A percentile compares a stretch with the other conserved stretches of the same genome.
phyloP scores from a whole-genome alignment of 2,329 filamentous ascomycete species.

The Colletotrichum sidae region DNA sequence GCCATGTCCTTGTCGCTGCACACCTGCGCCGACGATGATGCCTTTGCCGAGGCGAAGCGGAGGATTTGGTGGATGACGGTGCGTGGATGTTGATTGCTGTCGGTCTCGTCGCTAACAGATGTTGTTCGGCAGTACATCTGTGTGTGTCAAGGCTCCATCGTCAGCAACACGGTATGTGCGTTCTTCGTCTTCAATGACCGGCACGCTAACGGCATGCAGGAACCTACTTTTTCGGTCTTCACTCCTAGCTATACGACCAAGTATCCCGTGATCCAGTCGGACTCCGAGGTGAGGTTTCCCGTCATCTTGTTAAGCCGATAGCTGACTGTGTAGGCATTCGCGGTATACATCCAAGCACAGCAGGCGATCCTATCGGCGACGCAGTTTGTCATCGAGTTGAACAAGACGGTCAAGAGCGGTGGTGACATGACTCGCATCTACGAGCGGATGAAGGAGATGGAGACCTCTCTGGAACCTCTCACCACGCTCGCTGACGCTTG shows the following conservation, averaged over 20 bases:
- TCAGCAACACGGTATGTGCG: constrained; percentile 58
- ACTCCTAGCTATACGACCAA: constrained; percentile 58
- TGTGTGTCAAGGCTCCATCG: constrained; percentile 62
- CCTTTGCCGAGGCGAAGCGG: constrained; percentile 57
- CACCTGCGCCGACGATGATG: constrained; percentile 50
- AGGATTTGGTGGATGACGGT: constrained; percentile 66
- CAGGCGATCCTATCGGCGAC: constrained; percentile 60
- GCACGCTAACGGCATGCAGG: constrained; percentile 43
- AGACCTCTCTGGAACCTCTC: constrained; percentile 51
- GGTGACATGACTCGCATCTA: constrained; percentile 54
- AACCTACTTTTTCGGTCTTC: constrained; percentile 56
- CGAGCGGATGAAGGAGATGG: constrained; percentile 54
- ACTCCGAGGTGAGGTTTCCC: constrained; percentile 51
- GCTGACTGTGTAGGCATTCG: constrained; percentile 51
- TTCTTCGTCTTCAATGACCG: background rate
- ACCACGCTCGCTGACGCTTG: constrained; percentile 50
- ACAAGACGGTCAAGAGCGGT: constrained; percentile 52
- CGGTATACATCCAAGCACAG: constrained; percentile 58
- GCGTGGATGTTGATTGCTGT: constrained; percentile 28
- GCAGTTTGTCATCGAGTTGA: constrained; percentile 60
- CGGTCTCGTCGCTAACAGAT: background rate
- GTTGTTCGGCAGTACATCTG: constrained; percentile 54
- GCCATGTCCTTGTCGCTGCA: constrained; percentile 60
- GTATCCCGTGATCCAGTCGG: constrained; percentile 53
- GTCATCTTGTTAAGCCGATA: background rate